Evolutionary conservation across 805 yeast species (phyloP), one percentile per base, ranked within the genome.

Genomic region (Lipomyces orientalis): DNA sequence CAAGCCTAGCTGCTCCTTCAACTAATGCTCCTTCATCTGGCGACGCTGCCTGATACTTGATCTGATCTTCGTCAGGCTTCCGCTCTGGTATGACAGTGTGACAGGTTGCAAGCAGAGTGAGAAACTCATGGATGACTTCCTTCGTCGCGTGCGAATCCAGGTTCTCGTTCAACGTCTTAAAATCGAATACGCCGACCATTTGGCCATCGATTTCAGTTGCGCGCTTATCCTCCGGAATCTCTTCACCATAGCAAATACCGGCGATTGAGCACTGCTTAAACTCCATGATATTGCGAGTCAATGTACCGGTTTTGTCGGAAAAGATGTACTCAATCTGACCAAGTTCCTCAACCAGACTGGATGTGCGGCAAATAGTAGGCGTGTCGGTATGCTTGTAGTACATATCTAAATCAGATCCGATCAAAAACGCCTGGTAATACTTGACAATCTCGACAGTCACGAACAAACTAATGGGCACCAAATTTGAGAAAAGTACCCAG

Each of bases 11-110:
- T 19, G 97, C 98, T 66, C 99, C 99, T 74, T 93, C 93, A 1
- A 95, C 99, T 69, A 95, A 83, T 0, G 99, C 99, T 61, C 99
- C 99, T 81, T 96, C 99, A 81, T 95, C 99, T 0, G 99, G 99
- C 0, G 98, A 93, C 0, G 99, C 97, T 0, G 99, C 99, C 79
- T 95, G 99, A 77, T 96, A 95, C 77, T 91, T 93, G 70, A 95
- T 88, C 39, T 64, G 65, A 5, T 79, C 80, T 46, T 75, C 74
- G 19, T 75, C 76, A 1, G 73, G 87, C 68, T 83, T 84, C 22
- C 85, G 81, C 77, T 95, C 99, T 0, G 99, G 99, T 69, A 95
- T 95, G 54, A 95, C 99, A 0, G 99, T 96, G 75, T 95, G 99
- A 77, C 99, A 95, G 0, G 97, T 88, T 52, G 98, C 91, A 67